Evolutionary conservation across 140 eudicot species (phyloP).

Genomic region (Ambrosia hybrid): DNA sequence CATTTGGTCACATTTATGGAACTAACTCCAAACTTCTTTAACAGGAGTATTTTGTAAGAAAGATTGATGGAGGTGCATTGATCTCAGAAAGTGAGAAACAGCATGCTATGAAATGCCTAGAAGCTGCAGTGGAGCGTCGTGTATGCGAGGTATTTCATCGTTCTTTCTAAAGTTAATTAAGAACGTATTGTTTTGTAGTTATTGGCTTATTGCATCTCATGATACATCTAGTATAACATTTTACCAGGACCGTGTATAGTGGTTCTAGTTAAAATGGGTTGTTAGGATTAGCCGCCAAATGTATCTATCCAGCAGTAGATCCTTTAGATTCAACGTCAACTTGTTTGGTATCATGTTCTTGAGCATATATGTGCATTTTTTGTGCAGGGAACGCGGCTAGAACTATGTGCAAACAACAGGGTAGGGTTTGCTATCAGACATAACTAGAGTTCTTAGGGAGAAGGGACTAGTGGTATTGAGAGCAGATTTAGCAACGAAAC

Average conservation of each 20-base stretch:
- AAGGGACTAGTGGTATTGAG: conserved; percentile 67
- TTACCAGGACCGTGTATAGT: too few species aligned
- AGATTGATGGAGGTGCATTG: conserved; percentile 61
- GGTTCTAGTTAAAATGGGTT: too few species aligned
- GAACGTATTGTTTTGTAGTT: too few species aligned
- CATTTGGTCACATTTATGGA: neutral
- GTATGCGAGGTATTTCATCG: conserved; percentile 62
- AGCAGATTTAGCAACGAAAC: conserved; percentile 70
- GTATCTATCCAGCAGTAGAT: too few species aligned
- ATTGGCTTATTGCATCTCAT: too few species aligned
- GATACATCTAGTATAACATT: too few species aligned
- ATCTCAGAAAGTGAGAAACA: conserved; percentile 64
- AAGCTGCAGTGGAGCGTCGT: conserved; percentile 83
- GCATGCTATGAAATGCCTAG: conserved; percentile 67
- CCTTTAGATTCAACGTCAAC: too few species aligned
- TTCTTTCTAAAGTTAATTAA: neutral
- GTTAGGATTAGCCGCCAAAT: too few species aligned
- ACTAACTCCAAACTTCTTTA: neutral
- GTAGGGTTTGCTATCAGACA: conserved; percentile 79
- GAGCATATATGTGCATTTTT: neutral
- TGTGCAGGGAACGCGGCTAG: conserved; percentile 67
- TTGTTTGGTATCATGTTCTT: neutral
- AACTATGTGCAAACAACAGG: conserved; percentile 59
- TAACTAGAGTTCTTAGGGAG: conserved; percentile 74
- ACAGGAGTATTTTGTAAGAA: conserved; percentile 77